Percentiles rank a stretch among this genome's conserved stretches.
Evolutionary conservation across 2,329 filamentous ascomycete genomes (phyloP).

Genomic region (Metarhizium anisopliae): DNA sequence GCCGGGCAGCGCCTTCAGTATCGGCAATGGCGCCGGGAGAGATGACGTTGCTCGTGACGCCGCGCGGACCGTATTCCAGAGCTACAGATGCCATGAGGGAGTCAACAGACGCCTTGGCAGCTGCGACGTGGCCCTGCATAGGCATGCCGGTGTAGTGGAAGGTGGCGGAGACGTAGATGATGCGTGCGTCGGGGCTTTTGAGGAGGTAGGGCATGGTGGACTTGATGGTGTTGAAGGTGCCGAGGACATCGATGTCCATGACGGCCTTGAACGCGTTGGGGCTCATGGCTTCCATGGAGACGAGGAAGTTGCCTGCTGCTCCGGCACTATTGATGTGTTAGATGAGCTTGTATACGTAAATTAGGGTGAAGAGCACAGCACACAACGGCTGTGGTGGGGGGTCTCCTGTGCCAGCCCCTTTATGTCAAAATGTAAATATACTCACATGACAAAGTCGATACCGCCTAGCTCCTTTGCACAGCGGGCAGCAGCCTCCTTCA

Average conservation of each 20-base stretch:
- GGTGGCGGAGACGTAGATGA: slow-evolving; percentile 83
- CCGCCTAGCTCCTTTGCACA: slow-evolving; percentile 76
- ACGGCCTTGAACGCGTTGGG: slow-evolving; percentile 91
- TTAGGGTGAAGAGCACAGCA: neutral
- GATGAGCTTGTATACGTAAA: neutral
- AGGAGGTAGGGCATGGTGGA: slow-evolving; percentile 77
- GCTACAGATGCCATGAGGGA: slow-evolving; percentile 70
- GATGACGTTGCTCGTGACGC: slow-evolving; percentile 81
- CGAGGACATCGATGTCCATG: slow-evolving; percentile 91
- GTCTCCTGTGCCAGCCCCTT: neutral
- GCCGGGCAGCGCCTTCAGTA: slow-evolving; percentile 71
- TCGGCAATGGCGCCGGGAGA: slow-evolving; percentile 77
- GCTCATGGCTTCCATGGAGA: slow-evolving; percentile 71
- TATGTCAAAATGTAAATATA: slow-evolving; percentile 2
- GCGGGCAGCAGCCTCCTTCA: slow-evolving; percentile 60
- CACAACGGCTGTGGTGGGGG: neutral
- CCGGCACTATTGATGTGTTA: slow-evolving; percentile 57
- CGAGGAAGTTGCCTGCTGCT: slow-evolving; percentile 91
- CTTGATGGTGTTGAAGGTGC: slow-evolving; percentile 92
- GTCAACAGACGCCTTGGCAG: slow-evolving; percentile 87
- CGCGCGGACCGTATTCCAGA: slow-evolving; percentile 82
- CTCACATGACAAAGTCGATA: slow-evolving; percentile 88
- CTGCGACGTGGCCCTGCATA: slow-evolving; percentile 80
- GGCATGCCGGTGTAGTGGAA: slow-evolving; percentile 85
- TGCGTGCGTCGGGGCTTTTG: slow-evolving; percentile 66